Base-by-base conservation (phyloP, 2,329 filamentous ascomycete genomes). In the Pseudocercospora fuligena region DNA sequence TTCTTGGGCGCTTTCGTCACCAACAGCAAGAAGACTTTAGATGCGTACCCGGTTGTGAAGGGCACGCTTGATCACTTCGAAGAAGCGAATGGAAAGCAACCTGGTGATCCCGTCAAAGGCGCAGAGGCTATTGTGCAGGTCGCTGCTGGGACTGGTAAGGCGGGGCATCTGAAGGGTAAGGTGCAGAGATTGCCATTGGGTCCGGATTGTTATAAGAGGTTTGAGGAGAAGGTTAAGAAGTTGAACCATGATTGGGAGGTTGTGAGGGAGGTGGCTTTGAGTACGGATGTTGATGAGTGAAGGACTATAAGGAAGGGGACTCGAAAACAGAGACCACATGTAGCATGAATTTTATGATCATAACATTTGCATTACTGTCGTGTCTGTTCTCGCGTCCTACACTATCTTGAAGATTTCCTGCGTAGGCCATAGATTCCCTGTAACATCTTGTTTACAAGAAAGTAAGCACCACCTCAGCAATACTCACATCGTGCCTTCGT, bases 151-250 rank as follows among this genome's bases (percentile, higher is more conserved):
- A 71, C 73, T 53, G 79, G 77, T 1, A 77, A 72, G 68, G 76
- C 78, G 1, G 77, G 76, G 64, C 19, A 60, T 23, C 47, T 70
- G 23, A 49, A 61, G 40, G 64, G 62, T 1, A 64, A 67, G 23
- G 72, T 80, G n/a, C 60, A 76, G 60, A 68, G 80, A 23, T 66
- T 82, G 27, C 77, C 78, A 3, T 66, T 83, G 29, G 81, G 81
- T 0, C 71, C 71, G 14, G 81, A 83, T 62, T 78, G 75, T 40
- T 71, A 75, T 59, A 33, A 60, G 31, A 68, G 73, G 40, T 63
- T 67, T n/a, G 40, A 64, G 25, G 54, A 40, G 21, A 72, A 72
- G 56, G 63, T 70, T 27, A 49, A 64, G 47, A 62, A 51, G 11
- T 60, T 72, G 61, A 57, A 19, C 6, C 43, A 63, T 21, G 66